Evolutionary conservation across 345 rosid species (phyloP).

Genomic region (Excoecaria agallocha): DNA sequence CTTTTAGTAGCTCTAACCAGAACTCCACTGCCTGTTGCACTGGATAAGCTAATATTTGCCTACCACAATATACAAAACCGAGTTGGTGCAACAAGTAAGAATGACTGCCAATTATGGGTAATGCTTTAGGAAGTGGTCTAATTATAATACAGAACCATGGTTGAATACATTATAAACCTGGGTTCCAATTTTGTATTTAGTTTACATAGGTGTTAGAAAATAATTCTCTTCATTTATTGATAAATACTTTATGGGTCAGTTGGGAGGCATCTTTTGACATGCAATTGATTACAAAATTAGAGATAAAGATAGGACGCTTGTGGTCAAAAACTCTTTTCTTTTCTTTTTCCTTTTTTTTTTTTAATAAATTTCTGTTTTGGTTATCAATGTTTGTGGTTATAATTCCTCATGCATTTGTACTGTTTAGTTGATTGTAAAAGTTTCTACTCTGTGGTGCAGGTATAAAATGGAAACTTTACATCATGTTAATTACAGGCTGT

Average conservation of each 20-base stretch:
- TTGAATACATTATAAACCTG: no score
- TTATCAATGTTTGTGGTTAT: neutral
- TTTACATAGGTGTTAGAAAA: no score
- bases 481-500: neutral
- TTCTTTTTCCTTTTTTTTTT: no score
- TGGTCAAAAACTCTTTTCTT: neutral
- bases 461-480: neutral
- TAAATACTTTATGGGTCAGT: no score
- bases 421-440: neutral
- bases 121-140: no score
- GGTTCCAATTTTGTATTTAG: no score
- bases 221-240: no score
- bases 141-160: no score
- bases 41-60: neutral
- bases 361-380: neutral
- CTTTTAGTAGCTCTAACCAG: neutral
- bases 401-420: neutral
- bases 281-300: neutral
- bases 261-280: neutral
- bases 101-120: no score
- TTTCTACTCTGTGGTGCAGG: constrained; percentile 5
- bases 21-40: neutral
- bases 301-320: neutral
- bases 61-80: no score
- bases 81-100: no score